Evolutionary conservation across 2,329 filamentous ascomycete genomes (phyloP).

Genomic region (Alternaria novae-zelandiae): DNA sequence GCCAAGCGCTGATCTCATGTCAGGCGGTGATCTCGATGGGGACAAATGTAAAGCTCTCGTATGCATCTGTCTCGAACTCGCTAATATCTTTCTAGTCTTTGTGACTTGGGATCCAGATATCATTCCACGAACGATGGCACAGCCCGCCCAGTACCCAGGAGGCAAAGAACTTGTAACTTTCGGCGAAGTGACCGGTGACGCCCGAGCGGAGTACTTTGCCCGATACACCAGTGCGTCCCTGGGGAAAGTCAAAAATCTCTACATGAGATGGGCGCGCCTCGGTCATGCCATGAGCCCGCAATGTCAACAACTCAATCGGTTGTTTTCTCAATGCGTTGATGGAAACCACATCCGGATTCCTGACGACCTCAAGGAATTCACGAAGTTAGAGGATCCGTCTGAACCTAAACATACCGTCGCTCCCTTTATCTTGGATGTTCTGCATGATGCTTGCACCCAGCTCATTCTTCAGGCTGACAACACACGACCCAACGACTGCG

Average conservation of each 20-base stretch:
- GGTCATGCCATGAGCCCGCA: constrained; percentile 47
- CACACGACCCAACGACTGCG: constrained; percentile 11
- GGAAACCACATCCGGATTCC: constrained; percentile 51
- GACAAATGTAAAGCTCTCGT: constrained; percentile 46
- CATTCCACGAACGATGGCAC: constrained; percentile 45
- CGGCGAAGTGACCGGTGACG: constrained; percentile 47
- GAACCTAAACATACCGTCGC: constrained; percentile 16
- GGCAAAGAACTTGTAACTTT: constrained; percentile 48
- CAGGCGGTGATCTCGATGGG: constrained; percentile 53
- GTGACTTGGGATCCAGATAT: constrained; percentile 53
- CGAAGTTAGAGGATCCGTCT: constrained; percentile 27
- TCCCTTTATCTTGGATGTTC: constrained; percentile 48
- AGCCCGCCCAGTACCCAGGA: constrained; percentile 51
- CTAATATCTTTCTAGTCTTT: constrained; percentile 40
- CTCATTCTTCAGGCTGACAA: constrained; percentile 14
- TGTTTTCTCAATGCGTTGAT: constrained; percentile 53
- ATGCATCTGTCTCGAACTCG: not conserved
- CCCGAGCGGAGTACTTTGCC: constrained; percentile 51
- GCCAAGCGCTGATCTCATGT: constrained; percentile 53
- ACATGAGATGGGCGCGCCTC: constrained; percentile 51
- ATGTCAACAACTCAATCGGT: constrained; percentile 52
- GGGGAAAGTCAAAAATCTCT: constrained; percentile 51
- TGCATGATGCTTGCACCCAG: constrained; percentile 40
- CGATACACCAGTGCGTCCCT: constrained; percentile 50
- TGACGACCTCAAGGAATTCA: constrained; percentile 33